Conservation (phyloP, 768 basidiomycete species). For the Podaxis sp. region DNA sequence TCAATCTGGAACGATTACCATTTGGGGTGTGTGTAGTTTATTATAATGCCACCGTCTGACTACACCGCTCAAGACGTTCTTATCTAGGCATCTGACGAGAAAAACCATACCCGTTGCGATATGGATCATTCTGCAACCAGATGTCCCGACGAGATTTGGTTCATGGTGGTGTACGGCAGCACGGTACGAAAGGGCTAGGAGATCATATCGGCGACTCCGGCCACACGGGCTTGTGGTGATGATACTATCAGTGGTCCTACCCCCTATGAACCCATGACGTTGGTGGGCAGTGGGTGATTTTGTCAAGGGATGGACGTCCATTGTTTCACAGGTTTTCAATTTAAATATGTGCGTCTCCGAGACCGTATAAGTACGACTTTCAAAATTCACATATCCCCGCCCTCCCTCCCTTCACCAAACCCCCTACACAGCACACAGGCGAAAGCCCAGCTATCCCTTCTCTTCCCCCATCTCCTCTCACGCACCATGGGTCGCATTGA, state of each 20-base stretch:
- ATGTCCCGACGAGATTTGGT: not conserved
- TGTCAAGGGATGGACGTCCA: not conserved
- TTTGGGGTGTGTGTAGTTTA: conserved; percentile 13
- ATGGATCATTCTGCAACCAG: conserved; percentile 1
- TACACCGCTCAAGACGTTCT: not conserved
- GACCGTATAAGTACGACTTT: conserved; percentile 8
- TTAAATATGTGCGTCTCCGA: conserved; percentile 2
- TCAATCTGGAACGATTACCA: conserved; percentile 8
- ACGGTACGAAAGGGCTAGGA: not conserved
- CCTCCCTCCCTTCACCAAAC: not conserved
- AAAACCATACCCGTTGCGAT: conserved; percentile 1
- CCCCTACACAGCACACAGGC: not conserved
- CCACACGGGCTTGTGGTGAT: conserved; percentile 1
- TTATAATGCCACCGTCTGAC: not conserved
- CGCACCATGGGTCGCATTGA: conserved; percentile 4
- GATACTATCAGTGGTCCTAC: conserved; percentile 5
- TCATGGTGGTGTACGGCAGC: conserved; percentile 3
- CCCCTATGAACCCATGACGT: conserved; percentile 2
- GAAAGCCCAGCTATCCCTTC: not conserved
- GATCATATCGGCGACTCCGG: conserved; percentile 9
- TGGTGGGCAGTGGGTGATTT: not conserved
- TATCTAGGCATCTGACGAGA: not conserved
- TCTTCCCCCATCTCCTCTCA: conserved; percentile 1
- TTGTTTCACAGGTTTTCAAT: conserved; percentile 2
- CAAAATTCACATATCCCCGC: not conserved